Conservation (phyloP, 371 early-diverging fungal genomes). For the Synchytrium microbalum region DNA sequence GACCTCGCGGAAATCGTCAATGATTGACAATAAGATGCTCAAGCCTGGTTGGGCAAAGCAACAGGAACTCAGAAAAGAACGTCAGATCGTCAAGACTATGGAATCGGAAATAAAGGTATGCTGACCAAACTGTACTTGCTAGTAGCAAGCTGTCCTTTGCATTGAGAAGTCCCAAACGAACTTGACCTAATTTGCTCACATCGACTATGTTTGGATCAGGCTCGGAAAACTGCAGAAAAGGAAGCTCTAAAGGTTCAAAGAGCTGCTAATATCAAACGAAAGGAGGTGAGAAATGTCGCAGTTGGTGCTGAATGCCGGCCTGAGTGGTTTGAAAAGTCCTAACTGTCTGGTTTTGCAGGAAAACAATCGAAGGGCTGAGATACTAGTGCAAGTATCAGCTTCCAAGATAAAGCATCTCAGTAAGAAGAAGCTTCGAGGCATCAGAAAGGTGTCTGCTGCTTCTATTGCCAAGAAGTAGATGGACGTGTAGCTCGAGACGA, state of each 20-base stretch:
- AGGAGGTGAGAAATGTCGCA: background rate
- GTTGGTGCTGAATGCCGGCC: background rate
- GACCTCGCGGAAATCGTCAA: background rate
- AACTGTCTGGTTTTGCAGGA: too few relatives aligned
- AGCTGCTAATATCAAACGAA: background rate
- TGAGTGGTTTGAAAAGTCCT: too few relatives aligned
- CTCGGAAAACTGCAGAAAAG: background rate
- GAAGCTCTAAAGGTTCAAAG: background rate
- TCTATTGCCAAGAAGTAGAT: too few relatives aligned
- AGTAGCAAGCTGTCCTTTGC: too few relatives aligned
- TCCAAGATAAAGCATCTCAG: background rate
- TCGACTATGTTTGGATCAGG: too few relatives aligned
- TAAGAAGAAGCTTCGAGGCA: background rate
- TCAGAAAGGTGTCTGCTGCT: too few relatives aligned
- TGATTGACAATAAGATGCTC: background rate
- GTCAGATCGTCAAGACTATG: constrained; percentile 28
- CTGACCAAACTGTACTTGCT: too few relatives aligned
- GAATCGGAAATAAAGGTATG: constrained; percentile 26
- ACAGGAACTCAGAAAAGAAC: constrained; percentile 25
- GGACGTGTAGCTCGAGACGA: too few relatives aligned
- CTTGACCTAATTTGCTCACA: background rate
- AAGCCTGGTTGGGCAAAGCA: constrained; percentile 32
- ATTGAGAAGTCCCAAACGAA: too few relatives aligned
- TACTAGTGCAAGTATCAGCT: background rate
- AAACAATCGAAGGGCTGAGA: background rate